Conservation (phyloP, 768 basidiomycete species). For the Phlebiopsis gigantea region DNA sequence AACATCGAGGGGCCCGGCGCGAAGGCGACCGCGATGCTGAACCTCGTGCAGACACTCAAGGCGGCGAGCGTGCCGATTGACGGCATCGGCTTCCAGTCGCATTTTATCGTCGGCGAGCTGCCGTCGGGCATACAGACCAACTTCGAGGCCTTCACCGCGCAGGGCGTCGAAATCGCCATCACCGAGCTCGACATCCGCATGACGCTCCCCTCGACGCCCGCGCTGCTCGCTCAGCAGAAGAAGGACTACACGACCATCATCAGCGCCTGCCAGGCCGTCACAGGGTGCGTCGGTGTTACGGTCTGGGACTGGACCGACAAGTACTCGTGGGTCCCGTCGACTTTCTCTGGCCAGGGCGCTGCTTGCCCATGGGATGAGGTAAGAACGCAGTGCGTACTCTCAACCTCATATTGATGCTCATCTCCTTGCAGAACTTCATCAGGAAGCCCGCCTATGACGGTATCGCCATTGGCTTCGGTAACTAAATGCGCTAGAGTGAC, state of each 20-base stretch:
- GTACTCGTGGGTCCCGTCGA: constrained; percentile 31
- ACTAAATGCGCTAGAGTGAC: not conserved
- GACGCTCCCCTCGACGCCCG: constrained; percentile 48
- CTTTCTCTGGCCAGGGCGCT: constrained; percentile 30
- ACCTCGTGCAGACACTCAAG: constrained; percentile 45
- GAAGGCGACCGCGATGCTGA: constrained; percentile 52
- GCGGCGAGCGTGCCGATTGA: constrained; percentile 48
- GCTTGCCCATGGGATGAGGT: constrained; percentile 27
- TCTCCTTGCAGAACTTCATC: constrained; percentile 17
- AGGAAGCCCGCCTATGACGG: constrained; percentile 25
- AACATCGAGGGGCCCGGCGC: constrained; percentile 36
- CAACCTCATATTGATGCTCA: not conserved
- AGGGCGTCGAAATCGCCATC: constrained; percentile 63
- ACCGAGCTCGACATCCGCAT: constrained; percentile 67
- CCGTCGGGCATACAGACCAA: constrained; percentile 40
- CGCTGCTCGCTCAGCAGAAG: constrained; percentile 49
- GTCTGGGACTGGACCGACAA: constrained; percentile 39
- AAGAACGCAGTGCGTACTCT: constrained; percentile 4
- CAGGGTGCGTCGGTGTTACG: constrained; percentile 31
- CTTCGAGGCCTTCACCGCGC: constrained; percentile 45
- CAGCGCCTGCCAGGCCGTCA: constrained; percentile 39
- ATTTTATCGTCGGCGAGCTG: constrained; percentile 54
- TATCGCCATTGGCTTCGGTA: constrained; percentile 19
- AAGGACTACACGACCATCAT: constrained; percentile 52
- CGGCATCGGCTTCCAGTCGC: constrained; percentile 56